These are phyloP conservation scores for Aspergillus japonicus DNA, from an alignment of 2,329 filamentous ascomycete species.

Conservation along the genomic window DNA sequence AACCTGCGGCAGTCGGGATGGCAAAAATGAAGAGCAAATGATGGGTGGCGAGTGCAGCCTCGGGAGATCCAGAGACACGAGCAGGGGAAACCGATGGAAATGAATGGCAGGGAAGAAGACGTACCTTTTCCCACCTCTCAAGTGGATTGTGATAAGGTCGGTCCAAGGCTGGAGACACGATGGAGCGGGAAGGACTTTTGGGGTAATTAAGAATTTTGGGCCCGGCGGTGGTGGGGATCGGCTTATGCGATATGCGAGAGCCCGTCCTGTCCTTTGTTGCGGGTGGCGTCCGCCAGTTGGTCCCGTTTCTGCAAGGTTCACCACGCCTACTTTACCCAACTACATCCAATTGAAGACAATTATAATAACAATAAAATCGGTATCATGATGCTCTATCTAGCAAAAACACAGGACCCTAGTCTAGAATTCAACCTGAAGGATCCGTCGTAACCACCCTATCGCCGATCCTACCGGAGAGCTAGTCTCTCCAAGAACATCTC, in stretches of 20 bases:
- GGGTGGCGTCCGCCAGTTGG: not conserved
- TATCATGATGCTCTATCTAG: not conserved
- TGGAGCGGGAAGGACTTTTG: conserved; percentile 11
- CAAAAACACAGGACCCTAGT: not conserved
- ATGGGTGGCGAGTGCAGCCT: conserved; percentile 1
- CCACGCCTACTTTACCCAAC: too few relatives aligned
- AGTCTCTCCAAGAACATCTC: conserved; percentile 46
- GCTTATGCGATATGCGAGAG: conserved; percentile 5
- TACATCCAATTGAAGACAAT: too few relatives aligned
- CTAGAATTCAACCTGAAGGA: conserved; percentile 30
- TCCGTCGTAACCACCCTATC: conserved; percentile 36
- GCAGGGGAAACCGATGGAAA: not conserved
- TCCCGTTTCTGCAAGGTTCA: not conserved
- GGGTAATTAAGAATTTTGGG: conserved; percentile 25
- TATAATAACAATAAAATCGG: not conserved
- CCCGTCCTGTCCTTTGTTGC: not conserved
- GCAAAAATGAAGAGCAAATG: conserved; percentile 8
- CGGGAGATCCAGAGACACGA: not conserved
- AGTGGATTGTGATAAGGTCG: conserved; percentile 7
- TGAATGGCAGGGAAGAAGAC: conserved; percentile 2
- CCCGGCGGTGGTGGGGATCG: conserved; percentile 21
- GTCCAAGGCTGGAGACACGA: conserved; percentile 15
- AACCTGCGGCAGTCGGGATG: conserved; percentile 12
- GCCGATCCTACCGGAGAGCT: conserved; percentile 28
- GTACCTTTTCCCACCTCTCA: conserved; percentile 14